These are phyloP conservation scores for Acacia concinna DNA, from an alignment of 331 rosid genomes.

Conservation along the genomic window DNA sequence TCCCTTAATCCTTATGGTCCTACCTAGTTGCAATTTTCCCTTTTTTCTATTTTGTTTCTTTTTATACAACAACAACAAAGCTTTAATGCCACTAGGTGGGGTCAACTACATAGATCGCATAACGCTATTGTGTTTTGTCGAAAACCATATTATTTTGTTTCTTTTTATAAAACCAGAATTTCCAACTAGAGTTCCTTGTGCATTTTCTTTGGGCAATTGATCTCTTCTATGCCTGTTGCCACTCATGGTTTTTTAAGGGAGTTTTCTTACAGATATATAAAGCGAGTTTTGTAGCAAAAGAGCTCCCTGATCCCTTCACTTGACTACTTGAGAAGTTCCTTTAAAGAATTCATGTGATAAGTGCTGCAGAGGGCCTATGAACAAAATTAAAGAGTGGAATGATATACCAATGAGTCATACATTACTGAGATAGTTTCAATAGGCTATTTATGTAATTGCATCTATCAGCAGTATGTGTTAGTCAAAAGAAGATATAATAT, in stretches of 20 bases:
- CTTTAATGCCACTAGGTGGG: no score
- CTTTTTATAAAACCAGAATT: neutral
- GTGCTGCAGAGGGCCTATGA: neutral
- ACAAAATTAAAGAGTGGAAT: neutral
- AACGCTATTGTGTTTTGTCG: no score
- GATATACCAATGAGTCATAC: neutral
- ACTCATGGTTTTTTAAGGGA: neutral
- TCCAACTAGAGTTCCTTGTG: neutral
- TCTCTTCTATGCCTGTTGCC: neutral
- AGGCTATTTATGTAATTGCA: neutral
- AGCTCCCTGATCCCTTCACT: neutral
- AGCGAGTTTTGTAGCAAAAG: neutral
- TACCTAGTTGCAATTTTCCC: neutral
- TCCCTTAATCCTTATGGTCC: neutral
- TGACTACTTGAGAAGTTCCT: neutral
- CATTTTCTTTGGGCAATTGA: neutral
- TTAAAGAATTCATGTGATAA: neutral
- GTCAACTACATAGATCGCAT: no score
- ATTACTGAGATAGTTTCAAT: neutral
- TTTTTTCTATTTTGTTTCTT: neutral
- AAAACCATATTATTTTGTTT: neutral
- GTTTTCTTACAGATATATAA: neutral
- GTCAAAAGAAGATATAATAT: neutral
- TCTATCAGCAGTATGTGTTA: neutral
- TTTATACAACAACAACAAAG: no score